Percentiles rank a stretch among this genome's conserved stretches.
Conservation (phyloP, 441 rosid genomes). For the Populus tomentosa region DNA sequence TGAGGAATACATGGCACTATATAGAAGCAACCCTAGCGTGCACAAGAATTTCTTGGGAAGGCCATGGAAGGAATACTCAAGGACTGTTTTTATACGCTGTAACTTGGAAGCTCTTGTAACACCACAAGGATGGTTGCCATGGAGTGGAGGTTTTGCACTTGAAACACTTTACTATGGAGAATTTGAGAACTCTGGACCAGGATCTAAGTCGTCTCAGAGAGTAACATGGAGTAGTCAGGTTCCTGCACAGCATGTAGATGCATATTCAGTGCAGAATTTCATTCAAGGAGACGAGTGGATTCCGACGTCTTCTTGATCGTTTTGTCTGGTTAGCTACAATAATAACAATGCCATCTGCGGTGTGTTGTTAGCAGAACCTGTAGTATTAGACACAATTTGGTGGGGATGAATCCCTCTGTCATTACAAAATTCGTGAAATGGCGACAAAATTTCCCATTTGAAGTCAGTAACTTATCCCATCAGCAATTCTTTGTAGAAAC, state of each 20-base stretch:
- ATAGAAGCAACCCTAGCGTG: conserved; percentile 46
- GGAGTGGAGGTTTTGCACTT: conserved; percentile 59
- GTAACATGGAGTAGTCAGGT: conserved; percentile 78
- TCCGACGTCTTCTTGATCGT: conserved; percentile 39
- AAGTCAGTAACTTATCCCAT: background rate
- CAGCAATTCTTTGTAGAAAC: too few relatives aligned
- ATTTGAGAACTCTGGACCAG: conserved; percentile 59
- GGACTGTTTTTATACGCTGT: conserved; percentile 62
- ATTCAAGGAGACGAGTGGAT: conserved; percentile 87
- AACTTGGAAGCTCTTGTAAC: conserved; percentile 46
- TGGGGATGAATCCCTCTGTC: background rate
- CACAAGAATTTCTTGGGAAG: conserved; percentile 75
- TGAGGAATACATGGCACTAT: conserved; percentile 57
- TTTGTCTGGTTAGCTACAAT: background rate
- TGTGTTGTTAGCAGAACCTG: background rate
- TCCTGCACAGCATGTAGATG: conserved; percentile 46
- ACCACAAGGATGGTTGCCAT: conserved; percentile 81
- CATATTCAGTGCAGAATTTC: conserved; percentile 71
- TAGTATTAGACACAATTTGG: background rate
- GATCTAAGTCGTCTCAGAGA: conserved; percentile 44
- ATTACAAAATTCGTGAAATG: background rate
- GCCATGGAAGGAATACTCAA: conserved; percentile 91
- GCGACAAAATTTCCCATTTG: background rate
- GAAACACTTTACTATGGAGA: conserved; percentile 85
- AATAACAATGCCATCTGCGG: background rate